Percentiles rank a stretch among this genome's conserved stretches.
These are phyloP conservation scores for Pyrenula aspistea DNA, from an alignment of 495 filamentous ascomycete species.

Conservation along the genomic window DNA sequence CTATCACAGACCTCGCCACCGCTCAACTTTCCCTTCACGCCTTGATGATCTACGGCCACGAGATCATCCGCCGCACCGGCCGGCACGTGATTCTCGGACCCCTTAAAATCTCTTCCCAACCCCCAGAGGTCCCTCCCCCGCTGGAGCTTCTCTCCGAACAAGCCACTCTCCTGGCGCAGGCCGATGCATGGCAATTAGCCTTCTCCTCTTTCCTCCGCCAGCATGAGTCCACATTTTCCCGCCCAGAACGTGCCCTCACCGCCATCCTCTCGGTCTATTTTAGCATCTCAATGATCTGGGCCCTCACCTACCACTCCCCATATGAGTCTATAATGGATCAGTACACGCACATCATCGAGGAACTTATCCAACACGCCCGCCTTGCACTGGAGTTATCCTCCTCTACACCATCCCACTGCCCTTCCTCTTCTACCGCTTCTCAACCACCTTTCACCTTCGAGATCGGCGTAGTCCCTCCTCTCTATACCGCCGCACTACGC, in stretches of 20 bases:
- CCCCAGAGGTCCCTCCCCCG: slow-evolving; percentile 3
- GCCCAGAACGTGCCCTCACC: slow-evolving; percentile 5
- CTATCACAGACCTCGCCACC: background rate
- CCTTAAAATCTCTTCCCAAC: background rate
- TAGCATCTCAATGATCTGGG: slow-evolving; percentile 13
- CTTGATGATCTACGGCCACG: background rate
- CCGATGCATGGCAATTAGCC: slow-evolving; percentile 12
- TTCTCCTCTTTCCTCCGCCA: slow-evolving; percentile 10
- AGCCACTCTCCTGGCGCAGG: slow-evolving; percentile 1
- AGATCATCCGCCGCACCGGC: background rate
- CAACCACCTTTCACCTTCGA: slow-evolving; percentile 27
- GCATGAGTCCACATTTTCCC: slow-evolving; percentile 5
- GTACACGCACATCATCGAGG: slow-evolving; percentile 14
- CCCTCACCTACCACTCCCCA: slow-evolving; percentile 3
- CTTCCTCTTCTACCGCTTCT: background rate
- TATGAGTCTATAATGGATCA: slow-evolving; percentile 11
- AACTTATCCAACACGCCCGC: slow-evolving; percentile 17
- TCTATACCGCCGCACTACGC: slow-evolving; percentile 19
- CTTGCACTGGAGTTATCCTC: slow-evolving; percentile 6
- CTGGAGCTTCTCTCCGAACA: slow-evolving; percentile 5
- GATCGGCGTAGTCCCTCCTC: slow-evolving; percentile 19
- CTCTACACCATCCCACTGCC: slow-evolving; percentile 9
- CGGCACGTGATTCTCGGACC: background rate
- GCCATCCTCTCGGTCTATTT: slow-evolving; percentile 16
- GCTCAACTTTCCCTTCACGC: background rate